These are phyloP conservation scores for Populus trichocarpa DNA, from an alignment of 441 rosid species.

Conservation along the genomic window DNA sequence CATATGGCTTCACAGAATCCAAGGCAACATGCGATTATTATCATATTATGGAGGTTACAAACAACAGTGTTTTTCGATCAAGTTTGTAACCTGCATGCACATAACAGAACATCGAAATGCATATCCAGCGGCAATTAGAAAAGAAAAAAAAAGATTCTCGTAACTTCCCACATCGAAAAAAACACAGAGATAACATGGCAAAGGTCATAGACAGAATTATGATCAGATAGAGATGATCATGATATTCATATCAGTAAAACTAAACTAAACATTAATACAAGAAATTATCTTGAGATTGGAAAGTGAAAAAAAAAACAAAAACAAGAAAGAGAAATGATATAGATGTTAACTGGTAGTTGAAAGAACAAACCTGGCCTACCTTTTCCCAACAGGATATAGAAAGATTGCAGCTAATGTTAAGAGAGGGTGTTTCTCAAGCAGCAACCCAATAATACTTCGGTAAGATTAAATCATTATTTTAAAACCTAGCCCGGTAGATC, in stretches of 20 bases:
- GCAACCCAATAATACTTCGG: not conserved
- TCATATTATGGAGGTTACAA: not conserved
- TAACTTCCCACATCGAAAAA: not conserved
- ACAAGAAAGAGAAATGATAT: not conserved
- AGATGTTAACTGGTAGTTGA: not conserved
- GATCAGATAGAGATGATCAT: constrained; percentile 12
- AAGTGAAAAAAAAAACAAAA: not conserved
- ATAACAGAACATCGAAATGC: not conserved
- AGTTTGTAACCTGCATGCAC: not conserved
- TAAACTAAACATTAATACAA: not conserved
- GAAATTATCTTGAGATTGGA: not conserved
- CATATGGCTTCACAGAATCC: not conserved
- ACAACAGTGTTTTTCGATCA: not conserved
- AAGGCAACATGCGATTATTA: too few species aligned
- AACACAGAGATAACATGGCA: not conserved
- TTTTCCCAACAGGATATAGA: constrained; percentile 11
- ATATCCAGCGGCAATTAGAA: not conserved
- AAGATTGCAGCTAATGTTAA: constrained; percentile 1
- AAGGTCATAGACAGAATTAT: constrained; percentile 5
- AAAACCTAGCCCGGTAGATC: too few species aligned
- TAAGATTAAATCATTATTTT: too few species aligned
- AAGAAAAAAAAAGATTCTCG: not conserved
- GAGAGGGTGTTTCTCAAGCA: not conserved
- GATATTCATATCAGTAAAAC: not conserved
- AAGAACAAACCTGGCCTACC: constrained; percentile 23